phyloP scores from a whole-genome alignment of 1,284 basidiomycete species.

The Inonotus obliquus region DNA sequence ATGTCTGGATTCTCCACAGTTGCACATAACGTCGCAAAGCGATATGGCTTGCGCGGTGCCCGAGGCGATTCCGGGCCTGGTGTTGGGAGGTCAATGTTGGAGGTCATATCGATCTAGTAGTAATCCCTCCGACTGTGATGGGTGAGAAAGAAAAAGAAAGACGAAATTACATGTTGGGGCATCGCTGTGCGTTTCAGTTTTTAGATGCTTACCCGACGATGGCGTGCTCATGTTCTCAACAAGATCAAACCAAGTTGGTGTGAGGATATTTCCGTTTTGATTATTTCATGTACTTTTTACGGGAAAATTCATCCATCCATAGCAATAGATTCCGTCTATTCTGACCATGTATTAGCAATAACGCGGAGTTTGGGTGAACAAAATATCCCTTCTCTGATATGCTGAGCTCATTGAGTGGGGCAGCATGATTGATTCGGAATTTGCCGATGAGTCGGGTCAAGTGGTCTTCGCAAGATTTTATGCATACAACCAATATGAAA shows the following conservation, averaged over 20 bases:
- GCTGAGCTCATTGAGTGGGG: no score
- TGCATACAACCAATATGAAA: no score
- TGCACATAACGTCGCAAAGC: conserved; percentile 84
- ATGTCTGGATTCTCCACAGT: conserved; percentile 84
- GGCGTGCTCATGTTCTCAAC: conserved; percentile 2
- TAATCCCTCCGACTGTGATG: background rate
- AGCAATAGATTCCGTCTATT: background rate
- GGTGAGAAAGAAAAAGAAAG: background rate
- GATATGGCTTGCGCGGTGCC: conserved; percentile 62
- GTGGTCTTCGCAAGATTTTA: no score
- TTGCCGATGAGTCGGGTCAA: no score
- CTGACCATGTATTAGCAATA: background rate
- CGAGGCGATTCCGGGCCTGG: conserved; percentile 74
- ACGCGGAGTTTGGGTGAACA: no score
- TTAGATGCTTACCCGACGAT: conserved; percentile 4
- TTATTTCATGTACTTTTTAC: background rate
- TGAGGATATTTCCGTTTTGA: background rate
- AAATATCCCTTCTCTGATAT: no score
- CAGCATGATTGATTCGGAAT: no score
- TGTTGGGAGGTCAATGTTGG: conserved; percentile 48
- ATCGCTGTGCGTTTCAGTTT: background rate
- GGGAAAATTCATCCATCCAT: background rate
- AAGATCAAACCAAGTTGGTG: background rate
- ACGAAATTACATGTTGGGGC: background rate
- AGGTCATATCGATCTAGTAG: conserved; percentile 1